Percentiles rank a stretch among this genome's conserved stretches.
These are phyloP conservation scores for Nowakowskiella sp. DNA, from an alignment of 192 early-diverging fungal genomes.

Conservation along the genomic window DNA sequence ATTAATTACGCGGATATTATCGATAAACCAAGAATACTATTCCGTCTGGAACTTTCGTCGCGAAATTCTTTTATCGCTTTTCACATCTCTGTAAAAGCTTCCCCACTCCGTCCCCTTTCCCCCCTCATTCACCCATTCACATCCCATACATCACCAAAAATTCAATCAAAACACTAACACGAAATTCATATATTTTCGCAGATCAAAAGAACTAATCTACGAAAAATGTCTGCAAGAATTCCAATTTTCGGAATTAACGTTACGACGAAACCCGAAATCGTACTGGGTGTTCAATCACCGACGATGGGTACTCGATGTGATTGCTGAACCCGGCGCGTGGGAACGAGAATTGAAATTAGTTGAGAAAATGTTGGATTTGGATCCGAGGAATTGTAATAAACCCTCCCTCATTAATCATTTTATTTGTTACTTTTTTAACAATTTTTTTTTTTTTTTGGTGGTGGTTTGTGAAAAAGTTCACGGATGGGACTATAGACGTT, in stretches of 20 bases:
- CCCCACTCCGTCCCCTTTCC: too few species aligned
- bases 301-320: constrained; percentile 72
- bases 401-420: not conserved
- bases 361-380: constrained; percentile 69
- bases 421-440: too few species aligned
- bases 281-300: constrained; percentile 99
- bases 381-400: constrained; percentile 83
- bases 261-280: constrained; percentile 80
- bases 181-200: constrained; percentile 6
- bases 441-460: not conserved
- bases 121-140: too few species aligned
- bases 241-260: constrained; percentile 60
- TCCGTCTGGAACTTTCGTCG: constrained; percentile 92
- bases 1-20: constrained; percentile 62
- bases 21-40: constrained; percentile 85
- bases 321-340: constrained; percentile 76
- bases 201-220: not conserved
- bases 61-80: constrained; percentile 46
- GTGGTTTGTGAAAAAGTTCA: constrained; percentile 55
- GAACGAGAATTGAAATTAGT: constrained; percentile 67
- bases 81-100: constrained; percentile 13
- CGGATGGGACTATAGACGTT: constrained; percentile 95
- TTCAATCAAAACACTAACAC: not conserved
- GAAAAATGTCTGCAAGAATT: constrained; percentile 59
- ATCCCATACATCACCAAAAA: constrained; percentile 4